Conservation (phyloP, 148 eudicot genomes). For the Polygonum maritimum region DNA sequence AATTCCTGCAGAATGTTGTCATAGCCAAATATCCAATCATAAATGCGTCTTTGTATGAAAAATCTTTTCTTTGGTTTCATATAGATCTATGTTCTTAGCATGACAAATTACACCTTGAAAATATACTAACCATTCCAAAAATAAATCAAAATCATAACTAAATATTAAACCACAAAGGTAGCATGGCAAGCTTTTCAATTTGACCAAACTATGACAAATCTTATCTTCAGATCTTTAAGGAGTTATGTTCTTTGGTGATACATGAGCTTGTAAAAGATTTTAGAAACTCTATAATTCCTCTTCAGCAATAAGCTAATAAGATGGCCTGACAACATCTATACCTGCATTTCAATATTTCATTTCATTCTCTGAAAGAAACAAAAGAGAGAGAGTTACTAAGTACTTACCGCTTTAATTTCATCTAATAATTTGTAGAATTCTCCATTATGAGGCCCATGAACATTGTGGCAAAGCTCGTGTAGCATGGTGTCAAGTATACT, state of each 20-base stretch:
- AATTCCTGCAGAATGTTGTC: slow-evolving; percentile 46
- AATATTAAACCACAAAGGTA: background rate
- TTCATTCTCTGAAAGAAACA: background rate
- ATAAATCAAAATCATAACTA: no score
- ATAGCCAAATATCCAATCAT: no score
- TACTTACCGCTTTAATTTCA: slow-evolving; percentile 67
- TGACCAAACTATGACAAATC: background rate
- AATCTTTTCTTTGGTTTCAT: no score
- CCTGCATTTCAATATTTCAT: background rate
- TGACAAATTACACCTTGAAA: no score
- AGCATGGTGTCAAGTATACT: slow-evolving; percentile 88
- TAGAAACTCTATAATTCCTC: background rate
- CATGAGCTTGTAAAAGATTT: background rate
- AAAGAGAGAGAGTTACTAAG: slow-evolving; percentile 15
- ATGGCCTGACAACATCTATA: background rate
- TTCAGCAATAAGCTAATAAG: background rate
- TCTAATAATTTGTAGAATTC: slow-evolving; percentile 74
- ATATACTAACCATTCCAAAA: no score
- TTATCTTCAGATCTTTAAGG: background rate
- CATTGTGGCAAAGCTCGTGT: slow-evolving; percentile 84
- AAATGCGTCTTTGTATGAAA: no score
- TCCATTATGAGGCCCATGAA: slow-evolving; percentile 66
- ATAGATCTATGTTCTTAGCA: no score
- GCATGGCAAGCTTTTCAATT: background rate
- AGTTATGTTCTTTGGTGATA: background rate